phyloP scores from a whole-genome alignment of 164 flowering plant genomes.

The Aristolochia contorta region DNA sequence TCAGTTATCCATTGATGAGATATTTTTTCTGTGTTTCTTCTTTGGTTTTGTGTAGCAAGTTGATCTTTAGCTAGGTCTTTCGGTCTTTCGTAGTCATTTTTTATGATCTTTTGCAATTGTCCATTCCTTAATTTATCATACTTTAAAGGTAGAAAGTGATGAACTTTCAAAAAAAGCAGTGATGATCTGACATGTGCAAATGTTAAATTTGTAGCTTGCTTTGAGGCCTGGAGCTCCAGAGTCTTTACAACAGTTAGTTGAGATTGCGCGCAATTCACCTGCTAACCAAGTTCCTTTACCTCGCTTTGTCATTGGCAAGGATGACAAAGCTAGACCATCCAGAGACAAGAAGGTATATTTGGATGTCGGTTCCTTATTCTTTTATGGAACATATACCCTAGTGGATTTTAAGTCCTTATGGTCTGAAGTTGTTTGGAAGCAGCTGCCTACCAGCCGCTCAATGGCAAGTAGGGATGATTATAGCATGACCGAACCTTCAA shows the following conservation, averaged over 20 bases:
- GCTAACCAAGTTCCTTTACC: slow-evolving; percentile 30
- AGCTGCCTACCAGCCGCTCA: slow-evolving; percentile 30
- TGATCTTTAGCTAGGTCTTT: neutral
- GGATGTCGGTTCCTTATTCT: neutral
- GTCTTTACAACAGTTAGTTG: slow-evolving; percentile 75
- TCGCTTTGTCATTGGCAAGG: slow-evolving; percentile 38
- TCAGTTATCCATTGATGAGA: neutral
- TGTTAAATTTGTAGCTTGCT: slow-evolving; percentile 47
- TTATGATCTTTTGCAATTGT: neutral
- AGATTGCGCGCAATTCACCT: slow-evolving; percentile 63
- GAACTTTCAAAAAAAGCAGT: no score
- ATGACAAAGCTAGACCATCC: slow-evolving; percentile 45
- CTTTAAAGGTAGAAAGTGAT: no score
- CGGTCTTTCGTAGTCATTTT: neutral
- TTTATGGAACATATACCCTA: neutral
- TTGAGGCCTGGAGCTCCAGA: slow-evolving; percentile 87
- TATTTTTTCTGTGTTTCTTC: neutral
- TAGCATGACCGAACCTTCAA: slow-evolving; percentile 29
- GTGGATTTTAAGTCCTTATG: no score
- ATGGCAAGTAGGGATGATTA: slow-evolving; percentile 46
- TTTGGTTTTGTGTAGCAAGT: neutral
- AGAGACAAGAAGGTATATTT: slow-evolving; percentile 61
- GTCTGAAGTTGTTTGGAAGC: slow-evolving; percentile 9
- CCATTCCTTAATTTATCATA: neutral
- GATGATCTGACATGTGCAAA: no score